These are phyloP conservation scores for Ascochyta lentis DNA, from an alignment of 2,329 filamentous ascomycete species.

Conservation along the genomic window DNA sequence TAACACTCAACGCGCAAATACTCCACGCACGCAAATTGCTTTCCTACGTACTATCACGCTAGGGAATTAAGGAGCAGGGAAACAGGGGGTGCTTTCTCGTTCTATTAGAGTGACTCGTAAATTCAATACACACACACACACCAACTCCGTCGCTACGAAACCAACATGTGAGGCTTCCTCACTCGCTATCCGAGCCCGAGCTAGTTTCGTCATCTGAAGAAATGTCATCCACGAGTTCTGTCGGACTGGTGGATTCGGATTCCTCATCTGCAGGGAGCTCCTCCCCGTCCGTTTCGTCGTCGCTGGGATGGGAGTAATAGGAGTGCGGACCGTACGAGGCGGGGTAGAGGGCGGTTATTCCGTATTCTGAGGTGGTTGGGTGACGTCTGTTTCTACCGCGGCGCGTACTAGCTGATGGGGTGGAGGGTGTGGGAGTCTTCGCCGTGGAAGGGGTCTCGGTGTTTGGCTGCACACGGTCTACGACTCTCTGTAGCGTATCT, in stretches of 20 bases:
- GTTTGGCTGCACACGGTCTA: neutral
- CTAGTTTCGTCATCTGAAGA: conserved; percentile 11
- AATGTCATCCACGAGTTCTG: neutral
- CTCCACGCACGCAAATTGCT: too few relatives aligned
- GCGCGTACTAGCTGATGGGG: neutral
- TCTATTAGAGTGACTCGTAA: too few relatives aligned
- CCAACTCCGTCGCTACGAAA: too few relatives aligned
- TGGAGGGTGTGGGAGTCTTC: neutral
- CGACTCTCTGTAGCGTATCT: neutral
- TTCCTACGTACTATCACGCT: too few relatives aligned
- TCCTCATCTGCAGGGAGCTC: neutral
- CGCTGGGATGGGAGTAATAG: neutral
- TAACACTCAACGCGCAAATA: too few relatives aligned
- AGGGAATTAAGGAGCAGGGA: too few relatives aligned
- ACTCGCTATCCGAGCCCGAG: conserved; percentile 25
- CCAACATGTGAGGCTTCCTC: neutral
- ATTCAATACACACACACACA: too few relatives aligned
- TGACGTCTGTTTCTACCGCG: neutral
- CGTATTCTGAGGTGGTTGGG: neutral
- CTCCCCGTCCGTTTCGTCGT: neutral
- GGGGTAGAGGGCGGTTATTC: neutral
- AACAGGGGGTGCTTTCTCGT: too few relatives aligned
- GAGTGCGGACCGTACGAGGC: neutral
- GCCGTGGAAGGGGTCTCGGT: neutral
- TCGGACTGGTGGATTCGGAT: neutral